These are phyloP conservation scores for Collybiopsis luxurians DNA, from an alignment of 768 basidiomycete genomes.

Conservation along the genomic window DNA sequence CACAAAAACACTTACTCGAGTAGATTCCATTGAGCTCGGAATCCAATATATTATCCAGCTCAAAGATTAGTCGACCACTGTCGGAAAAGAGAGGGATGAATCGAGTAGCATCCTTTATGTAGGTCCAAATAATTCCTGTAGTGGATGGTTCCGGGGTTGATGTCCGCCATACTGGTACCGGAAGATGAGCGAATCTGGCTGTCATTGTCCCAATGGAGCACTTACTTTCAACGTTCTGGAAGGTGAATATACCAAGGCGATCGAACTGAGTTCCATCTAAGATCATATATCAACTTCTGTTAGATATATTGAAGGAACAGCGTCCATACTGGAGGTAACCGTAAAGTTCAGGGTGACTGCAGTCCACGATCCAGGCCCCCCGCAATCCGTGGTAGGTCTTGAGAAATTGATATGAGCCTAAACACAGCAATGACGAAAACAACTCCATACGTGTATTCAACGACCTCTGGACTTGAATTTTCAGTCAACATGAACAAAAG, in stretches of 20 bases:
- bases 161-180: conserved; percentile 69
- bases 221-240: conserved; percentile 76
- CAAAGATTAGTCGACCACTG: conserved; percentile 66
- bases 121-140: conserved; percentile 75
- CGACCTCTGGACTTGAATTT: not conserved
- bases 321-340: conserved; percentile 57
- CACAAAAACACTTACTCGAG: conserved; percentile 46
- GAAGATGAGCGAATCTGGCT: not conserved
- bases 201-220: not conserved
- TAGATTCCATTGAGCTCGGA: conserved; percentile 62
- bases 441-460: not conserved
- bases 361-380: conserved; percentile 68
- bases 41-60: conserved; percentile 68
- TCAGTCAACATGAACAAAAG: not conserved
- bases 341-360: conserved; percentile 76
- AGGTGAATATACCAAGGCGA: conserved; percentile 68
- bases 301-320: not conserved
- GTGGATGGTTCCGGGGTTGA: conserved; percentile 75
- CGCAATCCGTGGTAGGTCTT: conserved; percentile 74
- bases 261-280: conserved; percentile 69
- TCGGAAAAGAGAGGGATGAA: conserved; percentile 70
- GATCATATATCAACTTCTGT: no score
- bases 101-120: conserved; percentile 55
- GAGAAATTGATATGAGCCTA: no score
- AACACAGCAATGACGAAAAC: no score